These are phyloP conservation scores for Aspergillus sp. DNA, from an alignment of 2,329 filamentous ascomycete genomes.

Conservation along the genomic window DNA sequence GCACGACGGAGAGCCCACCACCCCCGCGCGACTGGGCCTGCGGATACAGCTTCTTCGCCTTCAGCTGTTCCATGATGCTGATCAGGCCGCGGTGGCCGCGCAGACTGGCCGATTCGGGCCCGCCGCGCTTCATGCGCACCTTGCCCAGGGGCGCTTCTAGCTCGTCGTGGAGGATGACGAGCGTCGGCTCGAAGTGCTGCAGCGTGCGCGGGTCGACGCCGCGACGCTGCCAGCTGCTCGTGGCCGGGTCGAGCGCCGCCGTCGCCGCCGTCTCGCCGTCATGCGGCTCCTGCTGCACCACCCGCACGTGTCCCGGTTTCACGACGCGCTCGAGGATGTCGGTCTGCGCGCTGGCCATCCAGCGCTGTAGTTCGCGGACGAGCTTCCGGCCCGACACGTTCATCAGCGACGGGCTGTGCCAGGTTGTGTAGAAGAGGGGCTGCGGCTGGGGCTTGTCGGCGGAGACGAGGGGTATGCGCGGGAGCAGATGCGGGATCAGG, in stretches of 20 bases:
- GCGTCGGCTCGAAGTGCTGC: slow-evolving; percentile 30
- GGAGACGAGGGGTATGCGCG: slow-evolving; percentile 41
- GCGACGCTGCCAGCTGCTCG: slow-evolving; percentile 18
- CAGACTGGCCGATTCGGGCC: slow-evolving; percentile 52
- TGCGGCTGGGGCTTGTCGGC: slow-evolving; percentile 50
- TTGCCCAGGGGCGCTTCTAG: slow-evolving; percentile 69
- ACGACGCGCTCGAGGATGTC: slow-evolving; percentile 10
- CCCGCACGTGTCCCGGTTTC: not conserved
- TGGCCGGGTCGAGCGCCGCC: slow-evolving; percentile 3
- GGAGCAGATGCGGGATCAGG: slow-evolving; percentile 51
- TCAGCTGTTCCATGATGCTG: slow-evolving; percentile 59
- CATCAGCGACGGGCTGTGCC: slow-evolving; percentile 77
- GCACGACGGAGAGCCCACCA: slow-evolving; percentile 43
- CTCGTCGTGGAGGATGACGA: slow-evolving; percentile 88
- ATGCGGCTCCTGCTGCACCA: not conserved
- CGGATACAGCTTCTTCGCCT: slow-evolving; percentile 35
- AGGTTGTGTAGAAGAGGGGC: slow-evolving; percentile 35
- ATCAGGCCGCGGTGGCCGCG: slow-evolving; percentile 74
- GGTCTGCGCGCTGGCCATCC: slow-evolving; percentile 19
- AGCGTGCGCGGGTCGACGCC: slow-evolving; percentile 11
- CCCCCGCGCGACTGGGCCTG: slow-evolving; percentile 22
- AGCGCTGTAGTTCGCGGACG: slow-evolving; percentile 58
- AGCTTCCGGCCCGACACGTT: slow-evolving; percentile 77
- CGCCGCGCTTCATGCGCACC: slow-evolving; percentile 63
- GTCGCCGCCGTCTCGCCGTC: too few species aligned